Percentiles rank a stretch among this genome's conserved stretches.
These are phyloP conservation scores for Erigeron canadensis DNA, from an alignment of 129 eudicot species.

Conservation along the genomic window DNA sequence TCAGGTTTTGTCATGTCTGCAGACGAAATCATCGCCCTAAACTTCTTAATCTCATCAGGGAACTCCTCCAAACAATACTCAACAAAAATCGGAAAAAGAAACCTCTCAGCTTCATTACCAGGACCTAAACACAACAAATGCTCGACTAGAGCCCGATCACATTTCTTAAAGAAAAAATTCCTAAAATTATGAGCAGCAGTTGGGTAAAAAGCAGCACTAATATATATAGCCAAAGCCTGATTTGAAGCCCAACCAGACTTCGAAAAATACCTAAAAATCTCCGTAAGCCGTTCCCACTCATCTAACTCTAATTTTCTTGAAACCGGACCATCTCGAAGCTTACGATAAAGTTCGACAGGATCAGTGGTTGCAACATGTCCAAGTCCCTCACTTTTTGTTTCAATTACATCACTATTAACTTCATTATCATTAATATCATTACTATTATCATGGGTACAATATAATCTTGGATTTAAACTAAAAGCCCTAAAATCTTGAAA, in stretches of 20 bases:
- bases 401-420: conserved; percentile 17
- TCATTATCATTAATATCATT: not conserved
- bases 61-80: conserved; percentile 79
- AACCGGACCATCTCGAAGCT: conserved; percentile 39
- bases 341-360: conserved; percentile 66
- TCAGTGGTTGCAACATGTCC: conserved; percentile 45
- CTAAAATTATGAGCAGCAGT: conserved; percentile 58
- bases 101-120: conserved; percentile 58
- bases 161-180: conserved; percentile 48
- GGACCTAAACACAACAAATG: conserved; percentile 63
- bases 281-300: conserved; percentile 47
- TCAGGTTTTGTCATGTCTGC: conserved; percentile 93
- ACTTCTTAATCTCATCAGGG: conserved; percentile 69
- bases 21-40: conserved; percentile 67
- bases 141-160: conserved; percentile 41
- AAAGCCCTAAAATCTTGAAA: conserved; percentile 11
- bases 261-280: conserved; percentile 50
- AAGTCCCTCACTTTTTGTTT: conserved; percentile 24
- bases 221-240: conserved; percentile 88
- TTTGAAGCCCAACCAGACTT: conserved; percentile 83
- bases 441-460: conserved; percentile 29
- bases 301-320: conserved; percentile 22
- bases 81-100: conserved; percentile 83
- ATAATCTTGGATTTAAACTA: conserved; percentile 20
- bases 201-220: conserved; percentile 72